A percentile compares a stretch with the other conserved stretches of the same genome.
Evolutionary conservation across 805 yeast species (phyloP).

Genomic region (Ogataea angusta): DNA sequence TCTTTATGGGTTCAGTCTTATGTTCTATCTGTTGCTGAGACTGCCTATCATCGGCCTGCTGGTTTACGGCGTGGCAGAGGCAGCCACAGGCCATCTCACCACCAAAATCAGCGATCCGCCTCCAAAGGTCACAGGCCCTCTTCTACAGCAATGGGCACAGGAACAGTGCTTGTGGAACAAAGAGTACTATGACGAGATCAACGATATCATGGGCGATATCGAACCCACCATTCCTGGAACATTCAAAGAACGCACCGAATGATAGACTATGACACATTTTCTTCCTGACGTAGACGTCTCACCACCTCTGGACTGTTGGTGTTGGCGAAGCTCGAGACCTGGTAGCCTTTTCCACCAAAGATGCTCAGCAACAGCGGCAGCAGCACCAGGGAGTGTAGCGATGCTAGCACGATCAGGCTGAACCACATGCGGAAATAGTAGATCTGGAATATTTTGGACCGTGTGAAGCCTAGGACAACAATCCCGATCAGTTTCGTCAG

Average conservation of each 20-base stretch:
- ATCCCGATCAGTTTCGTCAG: conserved; percentile 89
- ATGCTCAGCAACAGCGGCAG: conserved; percentile 70
- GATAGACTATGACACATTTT: background rate
- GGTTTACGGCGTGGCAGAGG: conserved; percentile 51
- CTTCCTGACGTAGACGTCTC: conserved; percentile 18
- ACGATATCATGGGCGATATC: conserved; percentile 11
- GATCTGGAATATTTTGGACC: conserved; percentile 82
- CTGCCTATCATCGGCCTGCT: conserved; percentile 46
- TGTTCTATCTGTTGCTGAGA: conserved; percentile 41
- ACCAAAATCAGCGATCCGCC: conserved; percentile 51
- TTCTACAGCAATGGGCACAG: conserved; percentile 13
- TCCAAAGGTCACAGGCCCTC: conserved; percentile 22
- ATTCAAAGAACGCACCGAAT: conserved; percentile 7
- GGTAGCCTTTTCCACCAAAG: conserved; percentile 59
- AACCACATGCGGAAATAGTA: conserved; percentile 97
- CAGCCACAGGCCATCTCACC: conserved; percentile 50
- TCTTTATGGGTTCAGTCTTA: conserved; percentile 53
- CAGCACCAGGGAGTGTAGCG: conserved; percentile 72
- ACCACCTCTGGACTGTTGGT: conserved; percentile 25
- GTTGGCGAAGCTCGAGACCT: conserved; percentile 18
- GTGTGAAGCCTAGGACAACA: conserved; percentile 78
- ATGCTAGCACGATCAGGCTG: conserved; percentile 69
- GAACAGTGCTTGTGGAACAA: conserved; percentile 19
- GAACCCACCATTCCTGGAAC: conserved; percentile 18
- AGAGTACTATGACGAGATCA: conserved; percentile 16